A percentile compares a stretch with the other conserved stretches of the same genome.
Evolutionary conservation across 371 early-diverging fungal species (phyloP).

Genomic region (Cokeromyces recurvatus): DNA sequence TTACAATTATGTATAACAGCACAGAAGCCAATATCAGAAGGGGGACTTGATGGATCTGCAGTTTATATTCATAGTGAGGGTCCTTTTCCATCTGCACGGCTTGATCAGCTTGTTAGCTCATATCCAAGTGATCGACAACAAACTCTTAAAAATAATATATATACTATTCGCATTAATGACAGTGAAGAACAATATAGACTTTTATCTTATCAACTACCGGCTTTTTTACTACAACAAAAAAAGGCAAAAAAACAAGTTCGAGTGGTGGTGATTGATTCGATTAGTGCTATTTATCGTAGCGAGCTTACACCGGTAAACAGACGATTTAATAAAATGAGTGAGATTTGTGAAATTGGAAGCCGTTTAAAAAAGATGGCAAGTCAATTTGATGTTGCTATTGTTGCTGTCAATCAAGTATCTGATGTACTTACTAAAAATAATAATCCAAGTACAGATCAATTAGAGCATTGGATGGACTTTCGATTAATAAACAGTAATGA

Average conservation of each 20-base stretch:
- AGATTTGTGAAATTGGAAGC: constrained; percentile 57
- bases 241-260: constrained; percentile 36
- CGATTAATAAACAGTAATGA: constrained; percentile 12
- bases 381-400: constrained; percentile 56
- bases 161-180: constrained; percentile 61
- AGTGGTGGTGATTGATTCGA: constrained; percentile 80
- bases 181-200: constrained; percentile 69
- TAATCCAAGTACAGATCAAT: constrained; percentile 5
- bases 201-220: constrained; percentile 66
- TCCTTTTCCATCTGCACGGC: constrained; percentile 49
- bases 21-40: constrained; percentile 51
- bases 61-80: constrained; percentile 66
- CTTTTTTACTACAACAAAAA: constrained; percentile 36
- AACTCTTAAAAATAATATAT: constrained; percentile 31
- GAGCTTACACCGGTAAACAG: constrained; percentile 22
- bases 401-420: constrained; percentile 47
- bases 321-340: constrained; percentile 42
- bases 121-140: constrained; percentile 17
- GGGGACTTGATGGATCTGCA: constrained; percentile 61
- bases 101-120: constrained; percentile 35
- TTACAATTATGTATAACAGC: constrained; percentile 70
- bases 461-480: constrained; percentile 32
- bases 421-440: constrained; percentile 17
- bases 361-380: constrained; percentile 59
- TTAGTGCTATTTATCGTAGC: constrained; percentile 74